phyloP scores from a whole-genome alignment of 345 rosid species.

The Acer campestre region DNA sequence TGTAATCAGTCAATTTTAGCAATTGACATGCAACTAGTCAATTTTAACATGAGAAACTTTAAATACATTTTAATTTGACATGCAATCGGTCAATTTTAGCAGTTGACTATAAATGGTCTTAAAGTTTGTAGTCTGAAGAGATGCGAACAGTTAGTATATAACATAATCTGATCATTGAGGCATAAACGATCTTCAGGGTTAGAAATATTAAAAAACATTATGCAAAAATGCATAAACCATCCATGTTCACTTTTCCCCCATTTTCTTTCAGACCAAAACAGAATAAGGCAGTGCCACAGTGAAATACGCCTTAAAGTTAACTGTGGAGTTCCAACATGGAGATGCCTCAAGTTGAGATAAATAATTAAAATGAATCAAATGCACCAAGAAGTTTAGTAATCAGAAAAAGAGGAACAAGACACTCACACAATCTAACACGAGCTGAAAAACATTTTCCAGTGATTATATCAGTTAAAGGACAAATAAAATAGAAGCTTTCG shows the following conservation, averaged over 20 bases:
- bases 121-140: background rate
- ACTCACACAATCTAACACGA: background rate
- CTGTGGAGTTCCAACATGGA: background rate
- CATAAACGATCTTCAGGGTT: background rate
- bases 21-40: too few species aligned
- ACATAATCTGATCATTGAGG: background rate
- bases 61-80: background rate
- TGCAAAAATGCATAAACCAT: too few species aligned
- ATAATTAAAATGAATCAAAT: slow-evolving; percentile 3
- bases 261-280: background rate
- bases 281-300: background rate
- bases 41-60: too few species aligned
- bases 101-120: background rate
- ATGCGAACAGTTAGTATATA: background rate
- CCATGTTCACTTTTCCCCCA: background rate
- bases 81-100: background rate
- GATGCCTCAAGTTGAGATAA: background rate
- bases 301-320: background rate
- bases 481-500: background rate
- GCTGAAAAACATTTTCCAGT: background rate
- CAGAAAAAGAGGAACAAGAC: background rate
- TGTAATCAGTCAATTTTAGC: background rate
- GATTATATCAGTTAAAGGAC: background rate
- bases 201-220: background rate
- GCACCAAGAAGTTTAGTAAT: background rate